These are phyloP conservation scores for Neurospora sp. DNA, from an alignment of 495 filamentous ascomycete genomes.

Conservation along the genomic window DNA sequence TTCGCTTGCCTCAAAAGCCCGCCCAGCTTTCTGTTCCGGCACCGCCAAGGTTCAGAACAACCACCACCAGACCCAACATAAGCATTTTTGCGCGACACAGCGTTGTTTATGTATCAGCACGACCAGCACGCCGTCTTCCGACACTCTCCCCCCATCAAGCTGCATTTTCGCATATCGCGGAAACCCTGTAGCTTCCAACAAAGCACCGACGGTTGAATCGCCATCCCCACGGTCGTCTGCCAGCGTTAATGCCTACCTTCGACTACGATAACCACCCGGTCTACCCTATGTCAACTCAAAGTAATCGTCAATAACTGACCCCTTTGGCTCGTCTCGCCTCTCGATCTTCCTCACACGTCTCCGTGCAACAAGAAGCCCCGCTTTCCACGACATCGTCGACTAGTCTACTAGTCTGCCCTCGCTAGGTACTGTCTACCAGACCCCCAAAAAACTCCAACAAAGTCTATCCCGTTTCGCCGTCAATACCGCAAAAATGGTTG, in stretches of 20 bases:
- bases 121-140: conserved; percentile 44
- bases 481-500: conserved; percentile 44
- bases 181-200: conserved; percentile 79
- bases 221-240: conserved; percentile 18
- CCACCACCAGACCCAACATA: conserved; percentile 24
- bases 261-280: conserved; percentile 26
- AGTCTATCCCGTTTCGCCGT: conserved; percentile 6
- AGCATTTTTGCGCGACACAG: conserved; percentile 31
- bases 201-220: conserved; percentile 74
- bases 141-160: conserved; percentile 82
- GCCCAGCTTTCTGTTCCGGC: background rate
- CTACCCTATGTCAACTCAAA: conserved; percentile 42
- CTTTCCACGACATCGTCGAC: conserved; percentile 17
- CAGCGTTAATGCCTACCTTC: conserved; percentile 46
- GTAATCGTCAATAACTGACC: conserved; percentile 37
- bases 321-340: conserved; percentile 23
- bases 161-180: conserved; percentile 88
- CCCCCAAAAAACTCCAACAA: background rate
- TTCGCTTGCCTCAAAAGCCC: background rate
- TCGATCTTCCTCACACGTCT: conserved; percentile 20
- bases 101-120: conserved; percentile 52
- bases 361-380: conserved; percentile 39
- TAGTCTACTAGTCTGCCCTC: conserved; percentile 18
- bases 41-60: conserved; percentile 3
- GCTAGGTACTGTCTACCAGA: conserved; percentile 4